These are phyloP conservation scores for Colletotrichum siamense DNA, from an alignment of 2,329 filamentous ascomycete species.

Conservation along the genomic window DNA sequence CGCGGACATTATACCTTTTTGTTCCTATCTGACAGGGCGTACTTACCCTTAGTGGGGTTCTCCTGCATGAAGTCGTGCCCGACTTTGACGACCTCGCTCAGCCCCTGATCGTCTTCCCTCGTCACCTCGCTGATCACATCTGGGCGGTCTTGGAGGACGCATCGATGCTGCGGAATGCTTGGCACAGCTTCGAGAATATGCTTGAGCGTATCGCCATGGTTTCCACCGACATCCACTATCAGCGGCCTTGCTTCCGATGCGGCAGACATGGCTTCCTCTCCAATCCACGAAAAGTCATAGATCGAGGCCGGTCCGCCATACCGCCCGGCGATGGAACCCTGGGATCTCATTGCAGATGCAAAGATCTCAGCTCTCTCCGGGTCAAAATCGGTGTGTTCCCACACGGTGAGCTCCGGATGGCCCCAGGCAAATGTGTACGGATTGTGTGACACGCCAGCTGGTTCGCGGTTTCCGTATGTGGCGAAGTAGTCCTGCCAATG, in stretches of 20 bases:
- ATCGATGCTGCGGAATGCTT: constrained; percentile 28
- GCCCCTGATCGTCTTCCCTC: constrained; percentile 5
- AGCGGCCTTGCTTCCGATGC: constrained; percentile 14
- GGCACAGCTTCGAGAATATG: constrained; percentile 27
- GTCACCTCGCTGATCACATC: constrained; percentile 31
- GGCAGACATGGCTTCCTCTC: background rate
- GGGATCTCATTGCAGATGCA: background rate
- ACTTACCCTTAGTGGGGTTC: background rate
- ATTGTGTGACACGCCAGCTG: background rate
- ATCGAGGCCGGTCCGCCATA: background rate
- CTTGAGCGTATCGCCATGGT: constrained; percentile 28
- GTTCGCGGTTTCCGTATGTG: background rate
- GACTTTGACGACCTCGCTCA: constrained; percentile 25
- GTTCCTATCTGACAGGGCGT: background rate
- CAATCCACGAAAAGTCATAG: constrained; percentile 36
- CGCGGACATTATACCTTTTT: background rate
- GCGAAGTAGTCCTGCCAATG: constrained; percentile 16
- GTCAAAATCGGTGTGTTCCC: background rate
- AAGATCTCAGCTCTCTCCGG: background rate
- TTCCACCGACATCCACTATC: constrained; percentile 37
- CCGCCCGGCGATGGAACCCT: background rate
- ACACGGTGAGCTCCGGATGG: background rate
- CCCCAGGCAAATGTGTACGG: constrained; percentile 1
- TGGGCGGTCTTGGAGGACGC: constrained; percentile 33
- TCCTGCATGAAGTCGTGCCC: constrained; percentile 31